These are phyloP conservation scores for Thielaviopsis musarum DNA, from an alignment of 2,329 filamentous ascomycete genomes.

Conservation along the genomic window DNA sequence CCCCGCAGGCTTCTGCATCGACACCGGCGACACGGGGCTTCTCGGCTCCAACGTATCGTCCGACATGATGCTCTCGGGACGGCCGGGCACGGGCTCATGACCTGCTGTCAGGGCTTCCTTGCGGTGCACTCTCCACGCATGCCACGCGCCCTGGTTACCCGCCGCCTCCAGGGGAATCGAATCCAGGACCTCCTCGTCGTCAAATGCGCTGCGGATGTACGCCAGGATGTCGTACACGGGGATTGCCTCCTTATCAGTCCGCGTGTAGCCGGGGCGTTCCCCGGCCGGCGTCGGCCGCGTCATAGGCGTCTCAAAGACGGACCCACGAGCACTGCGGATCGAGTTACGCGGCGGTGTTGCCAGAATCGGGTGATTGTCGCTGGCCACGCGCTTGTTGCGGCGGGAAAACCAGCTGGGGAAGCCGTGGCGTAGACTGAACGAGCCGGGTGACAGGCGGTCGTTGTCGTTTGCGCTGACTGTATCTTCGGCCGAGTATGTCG, in stretches of 20 bases:
- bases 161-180: conserved; percentile 63
- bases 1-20: conserved; percentile 39
- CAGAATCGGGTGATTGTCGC: conserved; percentile 14
- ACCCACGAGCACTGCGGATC: conserved; percentile 3
- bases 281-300: conserved; percentile 12
- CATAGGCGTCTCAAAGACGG: conserved; percentile 10
- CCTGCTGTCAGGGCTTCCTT: conserved; percentile 24
- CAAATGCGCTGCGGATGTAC: conserved; percentile 73
- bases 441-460: conserved; percentile 69
- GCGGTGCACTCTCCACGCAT: conserved; percentile 72
- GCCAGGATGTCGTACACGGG: conserved; percentile 53
- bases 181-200: conserved; percentile 61
- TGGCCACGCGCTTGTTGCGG: conserved; percentile 25
- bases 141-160: conserved; percentile 82
- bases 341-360: conserved; percentile 11
- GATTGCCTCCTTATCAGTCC: conserved; percentile 26
- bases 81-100: not conserved
- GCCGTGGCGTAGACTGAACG: conserved; percentile 78
- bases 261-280: conserved; percentile 23
- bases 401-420: conserved; percentile 82
- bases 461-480: conserved; percentile 72
- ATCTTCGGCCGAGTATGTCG: conserved; percentile 74
- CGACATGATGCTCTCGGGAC: conserved; percentile 3
- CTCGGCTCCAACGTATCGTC: conserved; percentile 8
- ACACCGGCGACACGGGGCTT: not conserved